Evolutionary conservation across 2,329 filamentous ascomycete genomes (phyloP), one percentile per base, ranked within the genome.

Genomic region (Calonectria montana): DNA sequence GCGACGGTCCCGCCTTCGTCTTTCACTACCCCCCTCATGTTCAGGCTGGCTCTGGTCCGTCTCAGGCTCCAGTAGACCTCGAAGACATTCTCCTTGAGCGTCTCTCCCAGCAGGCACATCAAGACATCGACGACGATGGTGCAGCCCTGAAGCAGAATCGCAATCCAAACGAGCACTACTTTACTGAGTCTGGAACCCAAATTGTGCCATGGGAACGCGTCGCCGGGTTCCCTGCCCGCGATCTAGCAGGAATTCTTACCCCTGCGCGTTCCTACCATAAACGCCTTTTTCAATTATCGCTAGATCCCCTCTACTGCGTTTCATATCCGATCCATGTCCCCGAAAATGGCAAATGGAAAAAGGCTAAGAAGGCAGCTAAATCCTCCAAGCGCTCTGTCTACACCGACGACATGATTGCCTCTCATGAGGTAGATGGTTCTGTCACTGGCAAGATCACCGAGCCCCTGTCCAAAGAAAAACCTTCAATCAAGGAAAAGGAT

Each of bases 301-400:
- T 98, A 10, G 94, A 97, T 78, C 93, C 94, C 55, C 86, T 96
- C 47, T 91, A 92, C 69, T 97, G 94, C 80, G 87, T 97, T 21
- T 95, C 95, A 0, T 95, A 94, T 82, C 95, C 95, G 5, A 91
- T 97, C 47, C 95, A 96, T 82, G 93, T 95, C 45, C 91, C 92
- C 1, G 91, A 94, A 77, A 94, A 94, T 81, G 94, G 94, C 2
- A 88, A 88, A 47, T 97, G 94, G 94, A 94, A 92, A 85, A 90
- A 88, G 80, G 89, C 88, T 77, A 90, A 86, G 75, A 84, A 89
- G 82, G 89, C 88, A 74, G 88, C 83, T 73, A 82, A 81, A 69
- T 77, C 80, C n/a, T 80, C 79, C 55, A 80, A 79, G 63, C 83
- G 83, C 66, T 79, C 82, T 65, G 82, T 80, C 67, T 79, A 82